These are phyloP conservation scores for Protomyces inouyei DNA, from an alignment of 1,139 yeast species.

Conservation along the genomic window DNA sequence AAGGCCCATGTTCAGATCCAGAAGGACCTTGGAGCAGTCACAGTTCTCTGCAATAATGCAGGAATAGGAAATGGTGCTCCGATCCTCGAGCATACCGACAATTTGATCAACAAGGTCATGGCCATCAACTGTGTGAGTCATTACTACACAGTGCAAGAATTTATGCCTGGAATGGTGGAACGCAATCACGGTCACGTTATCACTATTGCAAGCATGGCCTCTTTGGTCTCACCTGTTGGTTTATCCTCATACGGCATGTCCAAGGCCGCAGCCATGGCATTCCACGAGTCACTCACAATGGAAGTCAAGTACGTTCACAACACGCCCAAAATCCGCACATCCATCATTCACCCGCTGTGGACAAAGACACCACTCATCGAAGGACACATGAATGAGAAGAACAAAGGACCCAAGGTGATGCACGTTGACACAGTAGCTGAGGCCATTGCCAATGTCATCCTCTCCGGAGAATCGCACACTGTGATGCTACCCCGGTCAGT, in stretches of 20 bases:
- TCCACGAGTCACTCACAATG: constrained; percentile 74
- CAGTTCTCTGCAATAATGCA: constrained; percentile 77
- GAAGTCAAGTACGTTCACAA: constrained; percentile 67
- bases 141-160: constrained; percentile 63
- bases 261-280: constrained; percentile 75
- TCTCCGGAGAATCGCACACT: constrained; percentile 13
- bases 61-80: constrained; percentile 57
- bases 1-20: constrained; percentile 36
- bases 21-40: constrained; percentile 51
- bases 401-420: constrained; percentile 19
- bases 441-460: constrained; percentile 11
- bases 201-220: constrained; percentile 77
- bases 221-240: constrained; percentile 43
- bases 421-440: constrained; percentile 26
- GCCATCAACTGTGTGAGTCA: constrained; percentile 67
- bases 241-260: constrained; percentile 74
- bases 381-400: constrained; percentile 17
- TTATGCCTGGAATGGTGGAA: constrained; percentile 65
- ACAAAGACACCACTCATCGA: constrained; percentile 22
- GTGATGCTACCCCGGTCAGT: constrained; percentile 20
- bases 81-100: constrained; percentile 51
- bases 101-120: constrained; percentile 42
- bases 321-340: constrained; percentile 44
- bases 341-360: constrained; percentile 21
- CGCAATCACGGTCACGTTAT: constrained; percentile 67